These are phyloP conservation scores for Heliocybe sulcata DNA, from an alignment of 1,284 basidiomycete species.

Conservation along the genomic window DNA sequence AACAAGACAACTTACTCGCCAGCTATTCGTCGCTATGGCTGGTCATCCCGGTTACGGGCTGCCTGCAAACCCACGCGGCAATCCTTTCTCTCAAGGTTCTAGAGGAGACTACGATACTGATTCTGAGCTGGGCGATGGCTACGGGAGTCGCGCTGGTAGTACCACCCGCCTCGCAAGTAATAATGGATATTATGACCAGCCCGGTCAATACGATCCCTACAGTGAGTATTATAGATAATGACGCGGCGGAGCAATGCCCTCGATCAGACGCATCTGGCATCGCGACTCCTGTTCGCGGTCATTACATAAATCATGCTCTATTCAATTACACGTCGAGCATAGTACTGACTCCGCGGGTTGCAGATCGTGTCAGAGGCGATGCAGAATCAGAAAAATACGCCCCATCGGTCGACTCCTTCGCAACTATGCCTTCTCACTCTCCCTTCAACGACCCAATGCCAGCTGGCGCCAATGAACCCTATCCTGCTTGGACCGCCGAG, in stretches of 20 bases:
- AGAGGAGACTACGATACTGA: conserved; percentile 35
- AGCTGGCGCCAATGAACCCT: conserved; percentile 60
- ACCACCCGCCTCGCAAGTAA: conserved; percentile 47
- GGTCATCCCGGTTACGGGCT: conserved; percentile 27
- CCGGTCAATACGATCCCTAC: conserved; percentile 23
- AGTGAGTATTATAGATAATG: conserved; percentile 15
- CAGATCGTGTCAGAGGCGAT: conserved; percentile 8
- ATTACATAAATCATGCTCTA: not conserved
- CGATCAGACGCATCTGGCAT: no score
- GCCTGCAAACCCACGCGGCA: conserved; percentile 22
- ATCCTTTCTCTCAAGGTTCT: conserved; percentile 25
- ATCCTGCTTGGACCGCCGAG: conserved; percentile 93
- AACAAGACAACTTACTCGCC: conserved; percentile 1
- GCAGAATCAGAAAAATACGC: conserved; percentile 28
- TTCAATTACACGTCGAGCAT: not conserved
- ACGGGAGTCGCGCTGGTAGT: conserved; percentile 45
- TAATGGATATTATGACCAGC: conserved; percentile 40
- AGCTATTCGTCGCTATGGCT: conserved; percentile 23
- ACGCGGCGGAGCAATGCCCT: no score
- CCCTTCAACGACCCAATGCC: conserved; percentile 51
- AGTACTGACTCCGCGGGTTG: not conserved
- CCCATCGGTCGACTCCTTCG: conserved; percentile 30
- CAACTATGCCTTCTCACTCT: conserved; percentile 29
- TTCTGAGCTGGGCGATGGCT: conserved; percentile 45
- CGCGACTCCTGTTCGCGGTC: not conserved